Evolutionary conservation across 768 basidiomycete genomes (phyloP), one percentile per base, ranked within the genome.

Genomic region (Trametes punicea): DNA sequence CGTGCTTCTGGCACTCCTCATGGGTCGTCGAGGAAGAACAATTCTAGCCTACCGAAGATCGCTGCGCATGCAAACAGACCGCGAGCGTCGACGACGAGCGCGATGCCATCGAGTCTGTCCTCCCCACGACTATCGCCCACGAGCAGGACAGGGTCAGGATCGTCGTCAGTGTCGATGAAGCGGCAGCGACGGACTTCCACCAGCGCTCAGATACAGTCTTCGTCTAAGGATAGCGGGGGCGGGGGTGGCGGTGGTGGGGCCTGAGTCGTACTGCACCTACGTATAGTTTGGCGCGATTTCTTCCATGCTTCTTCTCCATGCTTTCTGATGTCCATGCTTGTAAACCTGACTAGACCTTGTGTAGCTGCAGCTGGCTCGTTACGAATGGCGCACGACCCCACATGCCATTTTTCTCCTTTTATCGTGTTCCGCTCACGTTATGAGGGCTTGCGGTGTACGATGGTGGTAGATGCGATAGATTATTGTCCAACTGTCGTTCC

Each of bases 161-260:
- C 67, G 27, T 55, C 67, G 27, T 55, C 66, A 25, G 62, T 70
- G 10, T 74, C 86, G 34, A 78, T 91, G 81, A 92, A 92, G 74
- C 77, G 90, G 61, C 90, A 91, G 66, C 78, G 90, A 75, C 83
- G 90, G 77, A 86, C 84, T 62, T 90, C 88, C 49, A 78, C 81
- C 27, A 77, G 80, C 57, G 65, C 78, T 44, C 79, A 78, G 60
- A 69, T 71, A 58, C 69, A 75, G 49, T 70, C 74, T n/a, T 65
- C 69, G 10, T 56, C 73, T 50, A 61, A 66, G 62, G 61, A 65
- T n/a, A n/a, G n/a, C n/a, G n/a, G n/a, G n/a, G n/a, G n/a, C n/a
- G n/a, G n/a, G n/a, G n/a, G n/a, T n/a, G n/a, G n/a, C 47, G 60
- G 64, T 45, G 55, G 56, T 49, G 64, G 62, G 27, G 60, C 52